A percentile compares a stretch with the other conserved stretches of the same genome.
These are phyloP conservation scores for Neurospora sp. DNA, from an alignment of 495 filamentous ascomycete species.

Conservation along the genomic window DNA sequence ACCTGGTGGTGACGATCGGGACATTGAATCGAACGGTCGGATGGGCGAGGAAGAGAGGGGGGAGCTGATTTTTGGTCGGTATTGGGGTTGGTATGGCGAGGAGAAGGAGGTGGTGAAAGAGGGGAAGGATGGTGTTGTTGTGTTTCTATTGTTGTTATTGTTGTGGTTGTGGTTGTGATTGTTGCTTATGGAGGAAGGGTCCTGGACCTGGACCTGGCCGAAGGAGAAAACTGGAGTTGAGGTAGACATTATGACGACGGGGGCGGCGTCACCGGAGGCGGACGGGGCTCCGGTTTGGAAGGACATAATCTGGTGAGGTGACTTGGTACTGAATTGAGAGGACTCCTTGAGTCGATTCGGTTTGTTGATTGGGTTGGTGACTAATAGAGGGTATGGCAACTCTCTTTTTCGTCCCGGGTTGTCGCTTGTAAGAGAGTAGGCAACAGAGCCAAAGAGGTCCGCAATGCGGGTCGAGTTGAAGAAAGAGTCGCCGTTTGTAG, in stretches of 20 bases:
- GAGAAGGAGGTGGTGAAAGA: background rate
- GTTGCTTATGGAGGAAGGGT: slow-evolving; percentile 12
- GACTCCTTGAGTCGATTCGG: background rate
- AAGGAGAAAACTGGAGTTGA: slow-evolving; percentile 6
- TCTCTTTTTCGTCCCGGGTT: background rate
- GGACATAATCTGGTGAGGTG: background rate
- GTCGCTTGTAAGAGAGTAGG: background rate
- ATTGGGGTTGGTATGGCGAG: slow-evolving; percentile 2
- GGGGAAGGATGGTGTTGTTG: background rate
- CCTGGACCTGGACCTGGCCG: slow-evolving; percentile 3
- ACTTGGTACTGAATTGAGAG: background rate
- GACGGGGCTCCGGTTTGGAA: background rate
- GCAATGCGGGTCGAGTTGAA: background rate
- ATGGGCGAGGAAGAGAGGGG: slow-evolving; percentile 17
- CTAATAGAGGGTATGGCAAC: background rate
- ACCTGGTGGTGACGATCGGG: background rate
- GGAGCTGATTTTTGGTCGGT: slow-evolving; percentile 9
- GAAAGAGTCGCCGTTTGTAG: background rate
- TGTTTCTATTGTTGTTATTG: background rate
- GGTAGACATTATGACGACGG: slow-evolving; percentile 10
- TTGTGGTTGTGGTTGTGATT: background rate
- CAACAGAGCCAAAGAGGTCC: background rate
- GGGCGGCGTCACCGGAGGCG: background rate
- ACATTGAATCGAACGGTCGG: slow-evolving; percentile 3
- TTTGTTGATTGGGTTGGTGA: background rate